Conservation (phyloP, 2,329 filamentous ascomycete species). For the Ophiosphaerella narmari region DNA sequence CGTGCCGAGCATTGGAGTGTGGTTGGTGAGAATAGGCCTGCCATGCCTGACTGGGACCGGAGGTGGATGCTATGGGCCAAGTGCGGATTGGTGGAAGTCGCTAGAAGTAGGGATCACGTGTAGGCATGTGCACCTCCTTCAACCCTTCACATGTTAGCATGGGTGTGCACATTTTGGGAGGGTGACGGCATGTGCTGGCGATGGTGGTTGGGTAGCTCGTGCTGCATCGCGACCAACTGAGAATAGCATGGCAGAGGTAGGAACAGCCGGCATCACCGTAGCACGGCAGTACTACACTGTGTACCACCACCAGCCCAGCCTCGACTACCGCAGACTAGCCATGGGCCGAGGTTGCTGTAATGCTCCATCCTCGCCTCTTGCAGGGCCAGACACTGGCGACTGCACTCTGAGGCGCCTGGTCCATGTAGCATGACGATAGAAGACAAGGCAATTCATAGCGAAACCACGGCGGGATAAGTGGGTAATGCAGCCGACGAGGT, state of each 20-base stretch:
- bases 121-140: conserved; percentile 8
- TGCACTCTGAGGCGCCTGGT: neutral
- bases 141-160: conserved; percentile 18
- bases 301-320: neutral
- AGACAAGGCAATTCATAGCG: conserved; percentile 9
- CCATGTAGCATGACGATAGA: conserved; percentile 9
- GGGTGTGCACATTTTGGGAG: conserved; percentile 10
- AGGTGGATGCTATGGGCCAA: conserved; percentile 13
- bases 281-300: too few species aligned
- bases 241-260: conserved; percentile 9
- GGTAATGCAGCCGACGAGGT: conserved; percentile 2
- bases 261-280: conserved; percentile 1
- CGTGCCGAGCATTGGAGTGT: conserved; percentile 11
- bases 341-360: neutral
- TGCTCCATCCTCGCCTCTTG: conserved; percentile 3
- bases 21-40: conserved; percentile 2
- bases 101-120: conserved; percentile 19
- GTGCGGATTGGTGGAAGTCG: conserved; percentile 13
- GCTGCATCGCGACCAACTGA: too few species aligned
- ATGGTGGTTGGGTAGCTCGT: too few species aligned
- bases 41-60: conserved; percentile 22
- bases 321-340: neutral
- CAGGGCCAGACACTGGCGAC: neutral
- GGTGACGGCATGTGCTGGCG: conserved; percentile 7
- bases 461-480: conserved; percentile 9